These are phyloP conservation scores for Phascolomyces articulosus DNA, from an alignment of 371 early-diverging fungal species.

Conservation along the genomic window DNA sequence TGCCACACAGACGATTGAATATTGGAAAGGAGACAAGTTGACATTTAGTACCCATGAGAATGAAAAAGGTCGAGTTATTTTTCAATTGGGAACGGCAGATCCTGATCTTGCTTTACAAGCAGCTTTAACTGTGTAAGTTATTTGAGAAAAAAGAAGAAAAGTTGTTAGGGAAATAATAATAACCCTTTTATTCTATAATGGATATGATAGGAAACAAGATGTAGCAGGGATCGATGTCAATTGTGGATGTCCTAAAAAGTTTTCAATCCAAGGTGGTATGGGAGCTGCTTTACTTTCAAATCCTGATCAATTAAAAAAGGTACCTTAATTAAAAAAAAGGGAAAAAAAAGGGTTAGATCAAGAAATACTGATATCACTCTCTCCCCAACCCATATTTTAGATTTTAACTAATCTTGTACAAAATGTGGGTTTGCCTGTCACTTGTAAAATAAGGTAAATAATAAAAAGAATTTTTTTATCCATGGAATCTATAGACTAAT, in stretches of 20 bases:
- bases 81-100: conserved; percentile 84
- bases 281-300: conserved; percentile 90
- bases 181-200: neutral
- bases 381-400: no score
- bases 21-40: conserved; percentile 56
- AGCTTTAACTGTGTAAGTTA: conserved; percentile 74
- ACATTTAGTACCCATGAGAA: conserved; percentile 67
- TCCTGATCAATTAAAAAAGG: conserved; percentile 77
- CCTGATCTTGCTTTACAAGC: conserved; percentile 89
- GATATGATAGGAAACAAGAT: conserved; percentile 68
- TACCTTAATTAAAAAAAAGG: conserved; percentile 13
- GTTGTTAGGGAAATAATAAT: no score
- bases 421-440: conserved; percentile 74
- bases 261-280: conserved; percentile 95
- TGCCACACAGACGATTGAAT: conserved; percentile 72
- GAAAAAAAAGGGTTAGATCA: neutral
- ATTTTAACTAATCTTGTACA: conserved; percentile 82
- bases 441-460: conserved; percentile 72
- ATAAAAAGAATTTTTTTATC: neutral
- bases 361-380: neutral
- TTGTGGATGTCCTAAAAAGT: conserved; percentile 97
- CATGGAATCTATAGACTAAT: neutral
- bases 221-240: conserved; percentile 92
- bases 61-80: conserved; percentile 70
- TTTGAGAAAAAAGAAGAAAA: neutral